phyloP scores from a whole-genome alignment of 495 filamentous ascomycete genomes.

The Penicillium macrosclerotiorum region DNA sequence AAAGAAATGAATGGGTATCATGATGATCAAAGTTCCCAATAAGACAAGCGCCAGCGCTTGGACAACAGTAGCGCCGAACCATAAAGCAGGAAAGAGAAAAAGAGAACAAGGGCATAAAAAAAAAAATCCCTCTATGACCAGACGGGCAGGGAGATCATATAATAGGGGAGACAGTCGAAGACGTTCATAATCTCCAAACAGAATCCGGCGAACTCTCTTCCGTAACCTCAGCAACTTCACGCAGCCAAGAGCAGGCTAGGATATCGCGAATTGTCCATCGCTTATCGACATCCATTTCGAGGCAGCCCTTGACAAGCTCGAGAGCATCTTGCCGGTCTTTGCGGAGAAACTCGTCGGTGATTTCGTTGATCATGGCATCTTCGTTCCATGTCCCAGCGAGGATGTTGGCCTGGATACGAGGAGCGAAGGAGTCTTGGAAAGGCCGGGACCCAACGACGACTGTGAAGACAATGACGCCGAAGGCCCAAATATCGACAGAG shows the following conservation, averaged over 20 bases:
- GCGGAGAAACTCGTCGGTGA: slow-evolving; percentile 13
- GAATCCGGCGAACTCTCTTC: slow-evolving; percentile 31
- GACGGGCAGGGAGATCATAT: neutral
- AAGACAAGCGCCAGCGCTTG: slow-evolving; percentile 5
- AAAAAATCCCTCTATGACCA: no score
- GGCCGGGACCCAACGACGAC: slow-evolving; percentile 65
- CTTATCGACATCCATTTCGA: slow-evolving; percentile 49
- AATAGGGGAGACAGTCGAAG: neutral
- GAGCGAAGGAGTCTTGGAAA: slow-evolving; percentile 61
- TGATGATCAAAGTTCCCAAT: neutral
- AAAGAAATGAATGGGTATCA: slow-evolving; percentile 21
- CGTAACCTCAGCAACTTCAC: slow-evolving; percentile 25
- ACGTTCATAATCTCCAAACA: slow-evolving; percentile 36
- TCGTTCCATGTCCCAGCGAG: slow-evolving; percentile 59
- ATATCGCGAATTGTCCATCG: slow-evolving; percentile 54
- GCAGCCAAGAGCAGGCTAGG: slow-evolving; percentile 58
- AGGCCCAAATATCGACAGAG: slow-evolving; percentile 71
- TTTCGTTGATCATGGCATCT: slow-evolving; percentile 44
- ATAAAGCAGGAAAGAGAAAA: slow-evolving; percentile 12
- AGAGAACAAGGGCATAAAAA: no score
- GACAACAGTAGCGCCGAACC: slow-evolving; percentile 3
- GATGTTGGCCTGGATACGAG: slow-evolving; percentile 60
- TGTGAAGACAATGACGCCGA: slow-evolving; percentile 64
- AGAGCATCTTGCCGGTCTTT: slow-evolving; percentile 43
- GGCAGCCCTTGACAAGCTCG: slow-evolving; percentile 50